phyloP scores from a whole-genome alignment of 2,329 filamentous ascomycete genomes.

The Beauveria sp. region DNA sequence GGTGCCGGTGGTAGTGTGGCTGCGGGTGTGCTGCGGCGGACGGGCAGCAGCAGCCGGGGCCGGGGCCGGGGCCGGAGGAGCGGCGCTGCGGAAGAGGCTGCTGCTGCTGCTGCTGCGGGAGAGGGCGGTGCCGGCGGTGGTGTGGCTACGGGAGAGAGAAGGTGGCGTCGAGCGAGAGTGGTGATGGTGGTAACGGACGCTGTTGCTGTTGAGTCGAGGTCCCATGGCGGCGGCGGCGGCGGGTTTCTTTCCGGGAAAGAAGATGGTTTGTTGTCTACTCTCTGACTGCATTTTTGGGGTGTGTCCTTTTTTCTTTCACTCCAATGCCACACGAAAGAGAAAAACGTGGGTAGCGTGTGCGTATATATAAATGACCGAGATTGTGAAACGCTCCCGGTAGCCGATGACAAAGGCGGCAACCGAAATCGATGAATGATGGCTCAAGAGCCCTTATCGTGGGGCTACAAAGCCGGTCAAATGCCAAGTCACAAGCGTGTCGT shows the following conservation, averaged over 20 bases:
- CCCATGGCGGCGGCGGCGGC: background rate
- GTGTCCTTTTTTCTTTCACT: background rate
- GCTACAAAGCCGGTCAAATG: too few relatives aligned
- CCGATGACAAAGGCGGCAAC: too few relatives aligned
- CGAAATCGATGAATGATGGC: too few relatives aligned
- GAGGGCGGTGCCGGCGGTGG: background rate
- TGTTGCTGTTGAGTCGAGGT: background rate
- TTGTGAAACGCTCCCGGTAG: too few relatives aligned
- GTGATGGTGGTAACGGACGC: background rate
- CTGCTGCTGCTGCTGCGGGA: background rate
- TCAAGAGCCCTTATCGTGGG: too few relatives aligned
- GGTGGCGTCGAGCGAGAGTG: background rate
- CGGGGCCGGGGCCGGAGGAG: too few relatives aligned
- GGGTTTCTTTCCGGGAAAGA: background rate
- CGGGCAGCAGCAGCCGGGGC: too few relatives aligned
- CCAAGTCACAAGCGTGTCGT: too few relatives aligned
- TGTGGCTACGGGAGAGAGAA: background rate
- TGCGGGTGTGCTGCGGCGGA: background rate
- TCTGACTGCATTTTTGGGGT: background rate
- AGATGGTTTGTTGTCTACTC: background rate
- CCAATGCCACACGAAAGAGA: background rate
- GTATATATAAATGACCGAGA: background rate
- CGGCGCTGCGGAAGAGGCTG: background rate
- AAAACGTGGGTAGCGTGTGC: background rate
- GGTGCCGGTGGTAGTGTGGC: background rate